Conservation (phyloP, 75 land plant species). For the Gnetum montanum region DNA sequence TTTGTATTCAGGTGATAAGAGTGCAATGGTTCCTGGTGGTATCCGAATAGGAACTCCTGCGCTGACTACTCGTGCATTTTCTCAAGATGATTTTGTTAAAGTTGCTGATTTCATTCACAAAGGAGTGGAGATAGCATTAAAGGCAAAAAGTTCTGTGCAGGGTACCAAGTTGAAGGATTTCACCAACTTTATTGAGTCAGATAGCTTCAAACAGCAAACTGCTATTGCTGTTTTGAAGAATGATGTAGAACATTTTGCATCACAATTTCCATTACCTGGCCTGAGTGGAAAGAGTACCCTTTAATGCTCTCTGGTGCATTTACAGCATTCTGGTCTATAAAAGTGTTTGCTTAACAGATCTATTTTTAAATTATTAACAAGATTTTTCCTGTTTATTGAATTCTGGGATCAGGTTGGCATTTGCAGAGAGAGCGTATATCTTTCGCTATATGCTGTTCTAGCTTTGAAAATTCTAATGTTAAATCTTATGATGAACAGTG, state of each 20-base stretch:
- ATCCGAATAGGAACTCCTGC: slow-evolving; percentile 90
- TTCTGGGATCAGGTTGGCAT: no score
- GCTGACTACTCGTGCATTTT: slow-evolving; percentile 75
- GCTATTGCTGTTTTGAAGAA: slow-evolving; percentile 36
- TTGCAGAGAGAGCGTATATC: no score
- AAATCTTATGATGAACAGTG: no score
- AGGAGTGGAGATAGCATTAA: slow-evolving; percentile 65
- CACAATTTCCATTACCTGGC: slow-evolving; percentile 77
- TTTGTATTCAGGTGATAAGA: slow-evolving; percentile 65
- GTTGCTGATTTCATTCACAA: slow-evolving; percentile 83
- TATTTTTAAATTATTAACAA: no score
- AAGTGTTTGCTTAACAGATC: background rate
- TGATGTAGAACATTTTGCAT: slow-evolving; percentile 63
- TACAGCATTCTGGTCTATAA: no score
- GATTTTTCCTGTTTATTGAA: no score
- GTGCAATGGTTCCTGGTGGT: slow-evolving; percentile 88
- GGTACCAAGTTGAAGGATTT: slow-evolving; percentile 81
- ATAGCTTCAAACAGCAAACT: slow-evolving; percentile 34
- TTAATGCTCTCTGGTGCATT: background rate
- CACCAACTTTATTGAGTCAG: slow-evolving; percentile 45
- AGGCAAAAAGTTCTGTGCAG: slow-evolving; percentile 31
- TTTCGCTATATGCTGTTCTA: no score
- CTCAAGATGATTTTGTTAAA: slow-evolving; percentile 50
- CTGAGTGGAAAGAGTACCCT: slow-evolving; percentile 6
- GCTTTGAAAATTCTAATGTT: no score